phyloP scores from a whole-genome alignment of 1,284 basidiomycete species.

The Ceratobasidium sp. region DNA sequence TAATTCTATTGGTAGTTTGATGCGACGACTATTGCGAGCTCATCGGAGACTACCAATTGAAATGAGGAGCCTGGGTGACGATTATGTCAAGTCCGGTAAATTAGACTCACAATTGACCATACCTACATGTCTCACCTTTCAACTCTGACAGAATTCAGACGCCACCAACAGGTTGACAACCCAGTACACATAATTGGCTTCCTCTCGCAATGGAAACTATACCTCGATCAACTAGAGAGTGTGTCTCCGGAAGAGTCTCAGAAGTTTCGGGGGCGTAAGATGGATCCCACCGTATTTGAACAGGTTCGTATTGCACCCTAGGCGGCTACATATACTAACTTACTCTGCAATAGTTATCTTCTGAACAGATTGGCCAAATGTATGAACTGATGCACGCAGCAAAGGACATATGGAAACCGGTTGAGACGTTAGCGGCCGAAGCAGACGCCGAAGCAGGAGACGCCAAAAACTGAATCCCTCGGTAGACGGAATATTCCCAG shows the following conservation, averaged over 20 bases:
- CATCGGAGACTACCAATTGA: constrained; percentile 78
- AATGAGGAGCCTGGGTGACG: constrained; percentile 87
- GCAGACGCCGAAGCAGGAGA: constrained; percentile 9
- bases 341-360: constrained; percentile 68
- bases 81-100: constrained; percentile 84
- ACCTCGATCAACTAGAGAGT: constrained; percentile 71
- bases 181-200: constrained; percentile 91
- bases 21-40: constrained; percentile 78
- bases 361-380: constrained; percentile 88
- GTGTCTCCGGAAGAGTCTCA: constrained; percentile 54
- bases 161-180: constrained; percentile 80
- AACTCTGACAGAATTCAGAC: constrained; percentile 73
- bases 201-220: constrained; percentile 90
- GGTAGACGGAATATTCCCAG: too few relatives aligned
- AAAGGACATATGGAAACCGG: constrained; percentile 81
- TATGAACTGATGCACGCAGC: constrained; percentile 92
- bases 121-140: not conserved
- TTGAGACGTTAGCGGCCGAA: constrained; percentile 42
- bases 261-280: constrained; percentile 68
- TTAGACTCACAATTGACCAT: not conserved
- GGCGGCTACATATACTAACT: not conserved
- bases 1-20: constrained; percentile 61
- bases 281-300: constrained; percentile 80
- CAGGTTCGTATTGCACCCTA: constrained; percentile 60
- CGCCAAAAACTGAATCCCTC: not conserved